Conservation (phyloP, 768 basidiomycete species). For the Antrodiella citrinella region DNA sequence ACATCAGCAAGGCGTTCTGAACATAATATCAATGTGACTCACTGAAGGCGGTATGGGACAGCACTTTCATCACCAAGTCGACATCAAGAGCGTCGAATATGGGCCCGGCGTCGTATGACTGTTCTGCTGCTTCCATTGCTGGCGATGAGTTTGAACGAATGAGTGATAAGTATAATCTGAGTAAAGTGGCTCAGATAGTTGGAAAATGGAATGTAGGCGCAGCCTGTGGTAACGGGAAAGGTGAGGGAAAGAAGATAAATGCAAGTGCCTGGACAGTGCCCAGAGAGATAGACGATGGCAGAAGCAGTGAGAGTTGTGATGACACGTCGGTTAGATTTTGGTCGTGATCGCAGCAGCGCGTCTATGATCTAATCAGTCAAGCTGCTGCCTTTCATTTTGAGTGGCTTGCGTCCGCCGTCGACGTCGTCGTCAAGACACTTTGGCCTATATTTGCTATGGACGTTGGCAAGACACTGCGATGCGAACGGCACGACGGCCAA, state of each 20-base stretch:
- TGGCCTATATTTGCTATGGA: too few species aligned
- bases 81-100: slow-evolving; percentile 68
- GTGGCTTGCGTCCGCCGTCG: background rate
- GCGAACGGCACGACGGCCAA: too few species aligned
- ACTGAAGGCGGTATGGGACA: slow-evolving; percentile 77
- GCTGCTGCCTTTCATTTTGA: background rate
- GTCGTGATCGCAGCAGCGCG: background rate
- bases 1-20: too few species aligned
- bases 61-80: slow-evolving; percentile 73
- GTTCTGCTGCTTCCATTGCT: slow-evolving; percentile 14
- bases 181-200: too few species aligned
- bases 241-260: slow-evolving; percentile 2
- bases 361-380: background rate
- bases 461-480: too few species aligned
- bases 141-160: too few species aligned
- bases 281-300: background rate
- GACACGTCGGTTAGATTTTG: background rate
- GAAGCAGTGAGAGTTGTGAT: background rate
- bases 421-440: too few species aligned
- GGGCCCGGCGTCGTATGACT: slow-evolving; percentile 32
- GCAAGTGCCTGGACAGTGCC: too few species aligned
- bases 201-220: slow-evolving; percentile 13
- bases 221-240: slow-evolving; percentile 9
- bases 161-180: background rate
- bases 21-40: too few species aligned